Conservation (phyloP, 306 rosid genomes). For the Geum urbanum region DNA sequence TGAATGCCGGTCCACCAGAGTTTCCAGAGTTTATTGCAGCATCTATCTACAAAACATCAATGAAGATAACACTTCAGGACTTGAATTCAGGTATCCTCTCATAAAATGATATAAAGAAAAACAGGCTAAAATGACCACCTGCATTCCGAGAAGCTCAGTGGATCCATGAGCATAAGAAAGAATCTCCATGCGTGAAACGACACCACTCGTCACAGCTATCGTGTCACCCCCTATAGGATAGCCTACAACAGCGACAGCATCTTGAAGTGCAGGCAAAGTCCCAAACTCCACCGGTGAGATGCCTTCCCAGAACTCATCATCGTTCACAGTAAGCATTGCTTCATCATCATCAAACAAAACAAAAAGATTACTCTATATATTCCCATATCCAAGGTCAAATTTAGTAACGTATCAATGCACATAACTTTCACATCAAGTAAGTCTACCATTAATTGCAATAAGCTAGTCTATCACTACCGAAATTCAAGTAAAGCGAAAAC, state of each 20-base stretch:
- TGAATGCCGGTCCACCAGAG: conserved; percentile 86
- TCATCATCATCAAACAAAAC: conserved; percentile 28
- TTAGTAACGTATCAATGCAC: neutral
- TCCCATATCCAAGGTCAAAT: no score
- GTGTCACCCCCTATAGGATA: conserved; percentile 88
- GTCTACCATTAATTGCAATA: no score
- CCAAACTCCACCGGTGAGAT: conserved; percentile 78
- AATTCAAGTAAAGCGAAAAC: no score
- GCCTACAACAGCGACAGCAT: conserved; percentile 74
- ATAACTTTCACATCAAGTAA: neutral
- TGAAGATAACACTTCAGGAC: no score
- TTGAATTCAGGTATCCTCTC: no score
- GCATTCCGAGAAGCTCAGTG: conserved; percentile 86
- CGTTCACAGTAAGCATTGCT: conserved; percentile 74
- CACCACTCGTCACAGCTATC: conserved; percentile 82
- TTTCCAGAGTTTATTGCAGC: conserved; percentile 86
- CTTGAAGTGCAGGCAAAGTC: conserved; percentile 70
- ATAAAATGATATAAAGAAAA: no score
- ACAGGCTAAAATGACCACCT: no score
- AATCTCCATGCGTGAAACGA: conserved; percentile 75
- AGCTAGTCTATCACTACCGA: neutral
- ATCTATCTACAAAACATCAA: conserved; percentile 58
- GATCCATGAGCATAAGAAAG: conserved; percentile 82
- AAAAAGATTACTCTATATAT: neutral
- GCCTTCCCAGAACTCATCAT: conserved; percentile 82